Percentiles rank a stretch among this genome's conserved stretches.
Conservation (phyloP, 1,284 basidiomycete species). For the Trametes versicolor region DNA sequence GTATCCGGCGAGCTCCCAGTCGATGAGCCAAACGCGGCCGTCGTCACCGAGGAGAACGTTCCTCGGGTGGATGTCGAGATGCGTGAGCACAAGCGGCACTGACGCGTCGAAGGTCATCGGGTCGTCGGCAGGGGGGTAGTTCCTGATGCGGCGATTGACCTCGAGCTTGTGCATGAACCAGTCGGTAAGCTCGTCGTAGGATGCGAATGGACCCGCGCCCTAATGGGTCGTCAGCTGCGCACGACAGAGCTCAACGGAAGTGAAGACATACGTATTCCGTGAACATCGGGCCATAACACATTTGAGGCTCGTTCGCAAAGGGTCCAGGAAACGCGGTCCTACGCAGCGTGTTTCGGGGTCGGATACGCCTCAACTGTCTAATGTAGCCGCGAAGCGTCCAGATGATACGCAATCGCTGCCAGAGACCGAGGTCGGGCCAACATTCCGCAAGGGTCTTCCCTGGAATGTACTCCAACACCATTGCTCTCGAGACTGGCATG, state of each 20-base stretch:
- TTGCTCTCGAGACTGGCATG: not conserved
- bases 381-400: constrained; percentile 42
- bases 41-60: constrained; percentile 29
- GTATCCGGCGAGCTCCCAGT: constrained; percentile 27
- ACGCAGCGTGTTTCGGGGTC: not conserved
- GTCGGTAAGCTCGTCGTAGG: not conserved
- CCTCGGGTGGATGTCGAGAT: constrained; percentile 20
- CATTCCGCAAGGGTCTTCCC: constrained; percentile 34
- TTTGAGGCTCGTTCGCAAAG: constrained; percentile 12
- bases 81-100: constrained; percentile 27
- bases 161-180: constrained; percentile 25
- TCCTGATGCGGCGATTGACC: constrained; percentile 18
- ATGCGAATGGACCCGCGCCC: constrained; percentile 2
- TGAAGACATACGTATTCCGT: constrained; percentile 2
- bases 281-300: constrained; percentile 12
- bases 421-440: constrained; percentile 37
- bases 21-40: constrained; percentile 25
- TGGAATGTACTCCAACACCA: constrained; percentile 36
- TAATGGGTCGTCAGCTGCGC: not conserved
- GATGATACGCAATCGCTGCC: constrained; percentile 35
- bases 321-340: constrained; percentile 20
- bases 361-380: constrained; percentile 37
- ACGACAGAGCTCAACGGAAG: not conserved
- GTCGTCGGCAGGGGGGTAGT: constrained; percentile 3
- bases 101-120: constrained; percentile 17